phyloP scores from a whole-genome alignment of 208 protist species.

The Histomonas meleagridis region DNA sequence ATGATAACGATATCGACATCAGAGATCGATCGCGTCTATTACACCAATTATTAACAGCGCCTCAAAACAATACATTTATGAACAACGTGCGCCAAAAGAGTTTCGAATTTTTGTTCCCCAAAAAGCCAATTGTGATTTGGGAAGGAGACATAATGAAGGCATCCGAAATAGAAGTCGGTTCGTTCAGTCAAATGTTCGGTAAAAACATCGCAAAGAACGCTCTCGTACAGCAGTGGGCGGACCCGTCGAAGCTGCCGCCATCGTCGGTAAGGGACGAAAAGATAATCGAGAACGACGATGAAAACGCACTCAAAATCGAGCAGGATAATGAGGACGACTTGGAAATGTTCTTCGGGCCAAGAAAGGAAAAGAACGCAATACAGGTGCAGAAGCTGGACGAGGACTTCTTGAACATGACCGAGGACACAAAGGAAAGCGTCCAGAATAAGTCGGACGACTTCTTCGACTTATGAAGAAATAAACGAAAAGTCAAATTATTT shows the following conservation, averaged over 20 bases:
- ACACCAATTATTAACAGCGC: background rate
- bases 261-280: background rate
- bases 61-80: background rate
- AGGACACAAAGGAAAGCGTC: no score
- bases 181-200: background rate
- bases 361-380: no score
- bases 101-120: background rate
- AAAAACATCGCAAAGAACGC: background rate
- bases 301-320: no score
- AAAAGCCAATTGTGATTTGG: background rate
- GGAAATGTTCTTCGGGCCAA: background rate
- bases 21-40: background rate
- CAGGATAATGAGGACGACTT: background rate
- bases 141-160: background rate
- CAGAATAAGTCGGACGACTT: no score
- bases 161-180: background rate
- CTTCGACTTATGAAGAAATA: no score
- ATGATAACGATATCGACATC: background rate
- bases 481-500: no score
- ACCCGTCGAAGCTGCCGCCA: background rate
- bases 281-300: background rate
- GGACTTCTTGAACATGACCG: no score
- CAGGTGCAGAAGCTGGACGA: no score
- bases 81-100: background rate
- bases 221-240: background rate